Base-by-base conservation (phyloP, 2,329 filamentous ascomycete species). In the Coniochaeta ligniaria region DNA sequence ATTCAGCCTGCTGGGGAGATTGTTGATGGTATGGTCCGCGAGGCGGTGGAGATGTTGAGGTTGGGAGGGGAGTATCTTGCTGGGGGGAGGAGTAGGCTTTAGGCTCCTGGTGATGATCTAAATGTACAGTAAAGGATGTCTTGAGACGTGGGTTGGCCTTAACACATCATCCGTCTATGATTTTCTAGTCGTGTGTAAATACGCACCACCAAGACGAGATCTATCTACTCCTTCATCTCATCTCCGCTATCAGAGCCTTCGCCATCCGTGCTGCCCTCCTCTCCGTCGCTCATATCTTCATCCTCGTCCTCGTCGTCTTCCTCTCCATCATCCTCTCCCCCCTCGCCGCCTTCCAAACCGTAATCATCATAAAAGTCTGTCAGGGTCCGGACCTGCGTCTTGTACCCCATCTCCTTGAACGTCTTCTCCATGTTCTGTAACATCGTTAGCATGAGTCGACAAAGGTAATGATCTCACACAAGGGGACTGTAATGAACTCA, bases 301-400 rank as follows among this genome's bases (percentile, higher is more conserved):
- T 82, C 80, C 0, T 81, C 79, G 0, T 83, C 84, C 0, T 87
- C 86, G 0, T 86, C 86, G 0, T 82, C 28, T 31, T 31, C 82
- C 0, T 83, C 81, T 0, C 80, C 79, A 0, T 80, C 79, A 0
- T 83, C 83, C 2, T 85, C 85, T 4, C 85, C 83, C 0, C 31
- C n/a, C 3, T 82, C 83, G 2, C 78, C 80, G 2, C 80, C 81
- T 71, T 89, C 83, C 55, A 97, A 76, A 0, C 94, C 94, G 71
- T 98, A 98, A 69, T 92, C 91, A 64, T 97, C 91, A 72, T 96
- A 86, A 73, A 96, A 98, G 68, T 90, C 83, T 47, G 87, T 85
- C 57, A 98, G 80, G 31, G 88, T 80, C 70, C 88, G 87, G 43
- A 90, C 82, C 70, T 91, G 83, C 0, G 89, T 88, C 72, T 87